Percentiles rank a stretch among this genome's conserved stretches.
These are phyloP conservation scores for Kwoniella sp. DNA, from an alignment of 768 basidiomycete species.

Conservation along the genomic window DNA sequence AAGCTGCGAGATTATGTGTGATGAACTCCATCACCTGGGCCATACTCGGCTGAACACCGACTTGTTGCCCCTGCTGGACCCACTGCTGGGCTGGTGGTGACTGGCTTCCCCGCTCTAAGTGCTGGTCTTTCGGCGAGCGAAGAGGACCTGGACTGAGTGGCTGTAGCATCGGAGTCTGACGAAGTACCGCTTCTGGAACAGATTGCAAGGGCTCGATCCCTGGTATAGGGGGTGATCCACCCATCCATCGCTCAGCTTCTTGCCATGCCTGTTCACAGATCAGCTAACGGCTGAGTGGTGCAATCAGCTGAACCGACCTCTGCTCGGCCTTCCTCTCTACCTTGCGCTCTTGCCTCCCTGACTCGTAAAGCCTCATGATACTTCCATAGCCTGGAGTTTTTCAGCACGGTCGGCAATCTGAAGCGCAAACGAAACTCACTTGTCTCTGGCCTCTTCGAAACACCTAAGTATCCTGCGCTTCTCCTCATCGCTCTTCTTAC, in stretches of 20 bases:
- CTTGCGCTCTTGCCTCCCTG: conserved; percentile 41
- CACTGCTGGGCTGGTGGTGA: conserved; percentile 5
- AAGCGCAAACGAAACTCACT: conserved; percentile 28
- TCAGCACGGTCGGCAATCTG: background rate
- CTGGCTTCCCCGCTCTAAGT: conserved; percentile 9
- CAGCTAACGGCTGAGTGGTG: conserved; percentile 1
- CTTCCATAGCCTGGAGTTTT: conserved; percentile 5
- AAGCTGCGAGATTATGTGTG: conserved; percentile 9
- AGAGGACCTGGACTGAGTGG: conserved; percentile 1
- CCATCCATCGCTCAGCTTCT: conserved; percentile 49
- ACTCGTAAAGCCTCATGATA: conserved; percentile 45
- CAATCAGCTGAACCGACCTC: conserved; percentile 30
- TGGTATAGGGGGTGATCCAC: conserved; percentile 45
- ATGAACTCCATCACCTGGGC: conserved; percentile 17
- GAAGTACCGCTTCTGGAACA: conserved; percentile 33
- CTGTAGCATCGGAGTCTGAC: conserved; percentile 25
- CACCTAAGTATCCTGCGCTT: conserved; percentile 35
- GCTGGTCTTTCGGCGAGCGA: conserved; percentile 4
- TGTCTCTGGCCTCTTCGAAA: conserved; percentile 44
- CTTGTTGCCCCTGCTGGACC: background rate
- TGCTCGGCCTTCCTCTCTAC: conserved; percentile 44
- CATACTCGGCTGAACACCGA: conserved; percentile 8
- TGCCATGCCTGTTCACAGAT: conserved; percentile 40
- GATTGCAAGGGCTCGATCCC: conserved; percentile 37
- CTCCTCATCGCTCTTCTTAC: conserved; percentile 45